Evolutionary conservation across 495 filamentous ascomycete species (phyloP), one percentile per base, ranked within the genome.

Genomic region (Haplographium delicatum): DNA sequence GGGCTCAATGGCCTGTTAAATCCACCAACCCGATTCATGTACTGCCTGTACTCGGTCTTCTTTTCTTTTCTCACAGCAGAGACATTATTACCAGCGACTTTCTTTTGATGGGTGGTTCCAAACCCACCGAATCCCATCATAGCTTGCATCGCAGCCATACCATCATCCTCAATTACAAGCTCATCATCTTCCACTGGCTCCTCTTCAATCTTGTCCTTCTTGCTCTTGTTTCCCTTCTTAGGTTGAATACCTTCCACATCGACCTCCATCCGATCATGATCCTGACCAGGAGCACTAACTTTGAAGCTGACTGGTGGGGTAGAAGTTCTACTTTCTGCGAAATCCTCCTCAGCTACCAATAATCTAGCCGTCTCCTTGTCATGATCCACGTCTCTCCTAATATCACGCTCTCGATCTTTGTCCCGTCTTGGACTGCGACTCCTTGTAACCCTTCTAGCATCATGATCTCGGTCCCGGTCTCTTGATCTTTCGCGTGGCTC

Each of bases 1-100:
- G 75, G 76, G 62, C 75, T 79, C 53, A 98, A 76, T 33, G 93
- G 90, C 60, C 93, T 73, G 67, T 98, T 98, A 75, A 98, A 98
- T 35, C 93, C 93, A 38, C 91, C 91, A n/a, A 82, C 69, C 47
- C 93, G 84, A 66, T 98, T 98, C 93, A 98, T 98, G 65, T 98
- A 98, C 78, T 98, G 93, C 62, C 93, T 75, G 62, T 96, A 96
- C 75, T 94, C 81, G 5, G 85, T 87, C 76, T 88, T 88, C 82
- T 95, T 97, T 72, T 95, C 91, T 75, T 95, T 96, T 51, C 85
- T 71, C 24, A 96, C 82, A 5, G 74, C 87, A 42, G 84, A 90
- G 46, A 88, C 79, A 59, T 95, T 79, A 62, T 98, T 98, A 5
- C 93, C 93, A 6, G 81, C 75, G 0, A 98, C 83, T 62, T 97